Percentiles rank a stretch among this genome's conserved stretches.
Conservation (phyloP, 148 eudicot genomes). For the Vaccinium vitisidaea region DNA sequence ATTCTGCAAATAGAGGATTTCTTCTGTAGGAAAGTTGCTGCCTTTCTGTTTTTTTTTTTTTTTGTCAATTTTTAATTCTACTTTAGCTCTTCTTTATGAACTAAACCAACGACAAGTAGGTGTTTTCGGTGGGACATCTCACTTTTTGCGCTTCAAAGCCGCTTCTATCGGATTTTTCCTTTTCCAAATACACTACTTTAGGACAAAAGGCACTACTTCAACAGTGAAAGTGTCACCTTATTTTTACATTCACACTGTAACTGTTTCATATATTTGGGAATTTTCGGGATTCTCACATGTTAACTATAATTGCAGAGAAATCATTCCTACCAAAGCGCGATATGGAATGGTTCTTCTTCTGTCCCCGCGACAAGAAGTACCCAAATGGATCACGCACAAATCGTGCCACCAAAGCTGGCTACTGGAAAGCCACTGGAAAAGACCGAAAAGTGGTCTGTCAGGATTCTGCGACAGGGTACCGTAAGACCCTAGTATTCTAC, state of each 20-base stretch:
- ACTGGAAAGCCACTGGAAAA: slow-evolving; percentile 96
- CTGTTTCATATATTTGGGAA: slow-evolving; percentile 4
- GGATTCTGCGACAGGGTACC: slow-evolving; percentile 53
- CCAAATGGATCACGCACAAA: slow-evolving; percentile 84
- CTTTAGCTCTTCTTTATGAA: slow-evolving; percentile 16
- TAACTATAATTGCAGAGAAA: slow-evolving; percentile 50
- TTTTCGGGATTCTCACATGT: slow-evolving; percentile 17
- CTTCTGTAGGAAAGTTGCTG: slow-evolving; percentile 10
- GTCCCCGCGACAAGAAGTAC: slow-evolving; percentile 75
- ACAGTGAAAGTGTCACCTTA: slow-evolving; percentile 15
- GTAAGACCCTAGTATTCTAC: slow-evolving; percentile 87
- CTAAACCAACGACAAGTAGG: slow-evolving; percentile 9
- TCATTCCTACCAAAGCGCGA: slow-evolving; percentile 81
- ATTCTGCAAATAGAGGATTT: slow-evolving; percentile 9
- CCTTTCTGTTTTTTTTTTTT: background rate
- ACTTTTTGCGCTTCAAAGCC: slow-evolving; percentile 31
- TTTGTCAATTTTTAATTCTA: background rate
- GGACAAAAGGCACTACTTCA: background rate
- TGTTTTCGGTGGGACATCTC: slow-evolving; percentile 30
- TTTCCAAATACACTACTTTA: slow-evolving; percentile 16
- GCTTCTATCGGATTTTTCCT: slow-evolving; percentile 22
- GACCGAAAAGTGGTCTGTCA: slow-evolving; percentile 73
- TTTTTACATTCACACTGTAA: slow-evolving; percentile 5
- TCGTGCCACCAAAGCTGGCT: slow-evolving; percentile 85
- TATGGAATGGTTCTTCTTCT: slow-evolving; percentile 94